phyloP scores from a whole-genome alignment of 2,329 filamentous ascomycete genomes.

The Microcyclosporella mali region DNA sequence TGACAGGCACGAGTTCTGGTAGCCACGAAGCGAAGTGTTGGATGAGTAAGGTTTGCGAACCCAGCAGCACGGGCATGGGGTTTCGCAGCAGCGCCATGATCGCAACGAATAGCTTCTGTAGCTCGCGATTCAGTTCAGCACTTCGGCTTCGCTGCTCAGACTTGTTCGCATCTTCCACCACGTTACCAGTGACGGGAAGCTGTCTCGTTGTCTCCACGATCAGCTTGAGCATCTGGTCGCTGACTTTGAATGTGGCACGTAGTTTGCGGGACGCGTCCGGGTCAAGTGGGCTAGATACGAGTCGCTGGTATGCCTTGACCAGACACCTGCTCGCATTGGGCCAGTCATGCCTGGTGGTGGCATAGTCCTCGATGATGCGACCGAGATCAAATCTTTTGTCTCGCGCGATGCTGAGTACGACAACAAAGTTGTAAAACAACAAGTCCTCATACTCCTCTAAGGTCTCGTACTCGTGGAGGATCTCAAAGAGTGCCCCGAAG shows the following conservation, averaged over 20 bases:
- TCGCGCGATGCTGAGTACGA: slow-evolving; percentile 86
- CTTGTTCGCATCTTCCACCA: slow-evolving; percentile 59
- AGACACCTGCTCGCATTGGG: slow-evolving; percentile 86
- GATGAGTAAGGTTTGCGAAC: slow-evolving; percentile 88
- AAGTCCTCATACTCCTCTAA: slow-evolving; percentile 89
- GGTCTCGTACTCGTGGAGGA: slow-evolving; percentile 83
- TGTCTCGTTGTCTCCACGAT: slow-evolving; percentile 83
- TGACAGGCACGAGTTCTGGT: slow-evolving; percentile 73
- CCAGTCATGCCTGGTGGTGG: slow-evolving; percentile 82
- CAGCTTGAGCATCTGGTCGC: slow-evolving; percentile 86
- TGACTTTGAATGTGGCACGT: slow-evolving; percentile 89
- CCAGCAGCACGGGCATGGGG: slow-evolving; percentile 74
- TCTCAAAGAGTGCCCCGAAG: slow-evolving; percentile 83
- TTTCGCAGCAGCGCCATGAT: slow-evolving; percentile 87
- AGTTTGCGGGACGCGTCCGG: slow-evolving; percentile 76
- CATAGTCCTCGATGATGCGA: slow-evolving; percentile 86
- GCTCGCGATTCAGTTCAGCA: slow-evolving; percentile 72
- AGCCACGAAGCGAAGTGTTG: slow-evolving; percentile 97
- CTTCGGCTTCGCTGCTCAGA: slow-evolving; percentile 64
- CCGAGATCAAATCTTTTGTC: slow-evolving; percentile 89
- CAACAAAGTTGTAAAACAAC: slow-evolving; percentile 83
- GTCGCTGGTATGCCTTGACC: slow-evolving; percentile 75
- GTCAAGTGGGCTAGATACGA: slow-evolving; percentile 77
- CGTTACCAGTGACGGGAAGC: slow-evolving; percentile 31
- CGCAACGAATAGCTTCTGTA: slow-evolving; percentile 82